These are phyloP conservation scores for Phyllosticta paracitricarpa DNA, from an alignment of 2,329 filamentous ascomycete genomes.

Conservation along the genomic window DNA sequence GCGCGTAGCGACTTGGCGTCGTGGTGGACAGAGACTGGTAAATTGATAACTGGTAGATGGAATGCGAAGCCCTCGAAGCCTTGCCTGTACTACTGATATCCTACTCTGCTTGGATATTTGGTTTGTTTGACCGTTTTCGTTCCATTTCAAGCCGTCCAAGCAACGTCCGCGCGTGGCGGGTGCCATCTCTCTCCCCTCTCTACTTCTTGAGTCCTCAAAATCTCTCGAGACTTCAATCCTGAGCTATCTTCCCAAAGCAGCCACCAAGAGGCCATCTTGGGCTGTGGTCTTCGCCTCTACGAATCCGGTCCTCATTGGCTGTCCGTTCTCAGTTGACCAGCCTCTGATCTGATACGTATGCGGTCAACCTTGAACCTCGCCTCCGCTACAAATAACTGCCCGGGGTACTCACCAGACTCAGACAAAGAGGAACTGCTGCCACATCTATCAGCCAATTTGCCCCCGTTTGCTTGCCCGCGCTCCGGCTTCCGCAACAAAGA, in stretches of 20 bases:
- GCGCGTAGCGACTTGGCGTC: conserved; percentile 8
- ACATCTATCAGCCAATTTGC: conserved; percentile 18
- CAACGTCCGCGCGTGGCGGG: conserved; percentile 10
- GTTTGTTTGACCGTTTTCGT: conserved; percentile 11
- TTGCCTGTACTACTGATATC: conserved; percentile 7
- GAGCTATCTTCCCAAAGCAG: conserved; percentile 24
- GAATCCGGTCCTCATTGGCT: conserved; percentile 29
- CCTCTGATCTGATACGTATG: conserved; percentile 25
- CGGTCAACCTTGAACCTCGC: conserved; percentile 23
- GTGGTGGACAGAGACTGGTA: conserved; percentile 5
- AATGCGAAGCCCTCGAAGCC: conserved; percentile 10
- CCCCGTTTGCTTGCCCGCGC: conserved; percentile 17
- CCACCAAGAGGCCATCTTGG: conserved; percentile 21
- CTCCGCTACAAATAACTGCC: conserved; percentile 31
- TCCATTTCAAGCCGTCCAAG: conserved; percentile 11
- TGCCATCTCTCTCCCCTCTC: conserved; percentile 1
- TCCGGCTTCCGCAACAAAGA: conserved; percentile 25
- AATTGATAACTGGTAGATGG: conserved; percentile 10
- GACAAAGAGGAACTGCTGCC: conserved; percentile 27
- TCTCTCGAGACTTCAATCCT: conserved; percentile 5
- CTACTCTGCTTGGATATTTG: conserved; percentile 1
- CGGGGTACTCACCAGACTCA: conserved; percentile 18
- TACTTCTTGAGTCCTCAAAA: conserved; percentile 6
- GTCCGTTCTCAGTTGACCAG: conserved; percentile 28
- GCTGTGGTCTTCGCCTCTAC: conserved; percentile 23